Evolutionary conservation across 371 early-diverging fungal genomes (phyloP).

Genomic region (Basidiobolus meristosporus): DNA sequence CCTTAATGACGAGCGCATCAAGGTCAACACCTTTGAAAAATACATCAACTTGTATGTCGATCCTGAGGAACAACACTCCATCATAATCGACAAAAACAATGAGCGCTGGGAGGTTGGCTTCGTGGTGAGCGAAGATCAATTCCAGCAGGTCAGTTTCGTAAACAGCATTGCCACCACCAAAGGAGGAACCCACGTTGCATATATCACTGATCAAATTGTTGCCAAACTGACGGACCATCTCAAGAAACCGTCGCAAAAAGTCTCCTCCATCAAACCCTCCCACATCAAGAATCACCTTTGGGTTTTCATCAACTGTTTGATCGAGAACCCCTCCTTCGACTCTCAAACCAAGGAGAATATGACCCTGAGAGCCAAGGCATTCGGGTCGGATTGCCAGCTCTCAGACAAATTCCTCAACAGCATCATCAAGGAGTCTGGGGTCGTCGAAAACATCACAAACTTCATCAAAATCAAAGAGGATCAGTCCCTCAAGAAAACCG

Average conservation of each 20-base stretch:
- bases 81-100: no score
- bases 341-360: slow-evolving; percentile 99
- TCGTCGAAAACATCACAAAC: slow-evolving; percentile 68
- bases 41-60: slow-evolving; percentile 74
- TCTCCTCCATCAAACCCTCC: slow-evolving; percentile 59
- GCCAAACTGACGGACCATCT: slow-evolving; percentile 47
- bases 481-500: slow-evolving; percentile 82
- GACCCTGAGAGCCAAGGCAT: slow-evolving; percentile 65
- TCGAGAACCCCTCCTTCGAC: slow-evolving; percentile 98
- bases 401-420: slow-evolving; percentile 72
- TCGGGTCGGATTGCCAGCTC: slow-evolving; percentile 79
- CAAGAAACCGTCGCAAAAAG: slow-evolving; percentile 76
- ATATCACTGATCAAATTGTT: slow-evolving; percentile 82
- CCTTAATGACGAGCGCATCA: slow-evolving; percentile 76
- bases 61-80: no score
- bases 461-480: slow-evolving; percentile 74
- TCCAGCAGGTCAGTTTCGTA: slow-evolving; percentile 95
- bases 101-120: not conserved
- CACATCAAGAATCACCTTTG: slow-evolving; percentile 87
- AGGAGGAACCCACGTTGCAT: slow-evolving; percentile 93
- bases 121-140: slow-evolving; percentile 75
- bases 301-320: slow-evolving; percentile 92
- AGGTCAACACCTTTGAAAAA: slow-evolving; percentile 76
- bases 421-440: slow-evolving; percentile 14
- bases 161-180: slow-evolving; percentile 96